Evolutionary conservation across 768 basidiomycete species (phyloP).

Genomic region (Agaricus bisporus): DNA sequence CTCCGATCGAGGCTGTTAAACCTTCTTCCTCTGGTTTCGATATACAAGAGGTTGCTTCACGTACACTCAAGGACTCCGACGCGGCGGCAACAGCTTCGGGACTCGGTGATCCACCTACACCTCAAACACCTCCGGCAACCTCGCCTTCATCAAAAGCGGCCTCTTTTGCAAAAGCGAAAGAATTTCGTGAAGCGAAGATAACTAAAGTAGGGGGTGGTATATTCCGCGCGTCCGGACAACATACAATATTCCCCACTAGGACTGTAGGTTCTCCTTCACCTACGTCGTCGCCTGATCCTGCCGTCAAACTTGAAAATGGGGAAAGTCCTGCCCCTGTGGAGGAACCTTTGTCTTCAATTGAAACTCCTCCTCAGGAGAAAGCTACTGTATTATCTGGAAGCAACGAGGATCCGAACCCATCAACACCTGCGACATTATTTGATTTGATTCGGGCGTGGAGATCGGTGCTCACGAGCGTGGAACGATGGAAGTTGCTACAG

Average conservation of each 20-base stretch:
- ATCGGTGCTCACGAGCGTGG: slow-evolving; percentile 27
- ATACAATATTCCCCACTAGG: slow-evolving; percentile 44
- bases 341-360: not conserved
- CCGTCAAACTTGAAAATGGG: not conserved
- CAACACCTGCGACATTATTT: slow-evolving; percentile 42
- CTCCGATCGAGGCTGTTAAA: slow-evolving; percentile 15
- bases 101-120: not conserved
- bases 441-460: slow-evolving; percentile 63
- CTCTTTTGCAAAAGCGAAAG: slow-evolving; percentile 56
- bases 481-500: slow-evolving; percentile 52
- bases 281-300: not conserved
- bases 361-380: not conserved
- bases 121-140: slow-evolving; percentile 10
- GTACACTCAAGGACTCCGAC: too few species aligned
- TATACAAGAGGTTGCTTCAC: too few species aligned
- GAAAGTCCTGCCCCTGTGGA: not conserved
- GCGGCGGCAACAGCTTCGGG: too few species aligned
- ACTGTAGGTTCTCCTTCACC: not conserved
- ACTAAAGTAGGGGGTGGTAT: slow-evolving; percentile 64
- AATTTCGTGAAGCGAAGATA: slow-evolving; percentile 41
- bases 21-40: slow-evolving; percentile 4
- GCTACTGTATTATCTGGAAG: not conserved
- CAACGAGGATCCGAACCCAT: slow-evolving; percentile 14
- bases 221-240: slow-evolving; percentile 58
- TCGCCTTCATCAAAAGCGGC: slow-evolving; percentile 15